Base-by-base conservation (phyloP, 345 rosid genomes). In the Hibiscus mutabilis region DNA sequence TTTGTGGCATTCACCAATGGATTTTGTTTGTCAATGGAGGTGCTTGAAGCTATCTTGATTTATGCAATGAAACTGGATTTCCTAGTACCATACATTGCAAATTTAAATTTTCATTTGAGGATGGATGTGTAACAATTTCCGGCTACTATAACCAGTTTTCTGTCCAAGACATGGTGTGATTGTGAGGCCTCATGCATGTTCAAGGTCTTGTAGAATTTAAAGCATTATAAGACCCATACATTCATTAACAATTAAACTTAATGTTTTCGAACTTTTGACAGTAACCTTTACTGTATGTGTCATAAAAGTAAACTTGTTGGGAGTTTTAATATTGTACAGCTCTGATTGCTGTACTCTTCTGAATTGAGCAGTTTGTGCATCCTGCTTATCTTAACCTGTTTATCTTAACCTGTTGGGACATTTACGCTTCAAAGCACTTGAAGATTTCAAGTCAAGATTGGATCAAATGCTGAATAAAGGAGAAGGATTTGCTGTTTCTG, bases 401-500 rank as follows among this genome's bases (percentile, higher is more conserved):
- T 91, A 82, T 78, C 46, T 72, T 72, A 80, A 82, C 72, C 57
- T 88, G 75, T 56, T 91, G 80, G 87, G 84, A 67, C 92, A 88
- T 86, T 73, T 91, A 62, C 84, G 84, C 57, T 69, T 77, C 70
- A 82, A 66, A 76, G 81, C 85, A 63, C 79, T 85, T 59, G 91
- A 84, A 71, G 74, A 80, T 22, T 87, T 87, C 57, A 91, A 86
- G 78, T 63, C 59, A 51, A 75, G 73, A 46, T 70, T 91, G 71
- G 92, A 91, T 66, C 77, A 84, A 33, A 82, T 74, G 49, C 77
- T 88, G 33, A 81, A 77, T 27, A 64, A 71, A 74, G 91, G 94
- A 53, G 81, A 87, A 75, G 86, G 88, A 74, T 87, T 88, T 68
- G 89, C 94, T 73, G 86, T 73, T 66, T 84, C 89, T 79, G 92